These are phyloP conservation scores for Gonium pectorale DNA, from an alignment of 139 green algal genomes.

Conservation along the genomic window DNA sequence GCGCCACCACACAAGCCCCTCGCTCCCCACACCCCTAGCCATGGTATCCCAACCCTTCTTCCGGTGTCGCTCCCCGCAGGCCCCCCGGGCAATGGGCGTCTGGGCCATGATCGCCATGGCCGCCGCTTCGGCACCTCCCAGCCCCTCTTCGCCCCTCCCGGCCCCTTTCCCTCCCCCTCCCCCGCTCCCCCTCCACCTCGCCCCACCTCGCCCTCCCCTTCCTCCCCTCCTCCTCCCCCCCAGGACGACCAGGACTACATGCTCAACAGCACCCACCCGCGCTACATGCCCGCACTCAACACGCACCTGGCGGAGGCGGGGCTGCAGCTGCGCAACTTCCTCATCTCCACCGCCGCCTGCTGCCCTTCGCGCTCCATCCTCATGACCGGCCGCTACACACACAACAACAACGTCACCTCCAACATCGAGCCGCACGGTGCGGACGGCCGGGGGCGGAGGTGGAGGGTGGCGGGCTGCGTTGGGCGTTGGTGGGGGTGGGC, in stretches of 20 bases:
- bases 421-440: constrained; percentile 40
- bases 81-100: too few species aligned
- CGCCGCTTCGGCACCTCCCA: too few species aligned
- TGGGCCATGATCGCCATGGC: too few species aligned
- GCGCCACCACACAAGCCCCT: too few species aligned
- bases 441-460: neutral
- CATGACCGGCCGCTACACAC: constrained; percentile 32
- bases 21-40: too few species aligned
- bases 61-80: too few species aligned
- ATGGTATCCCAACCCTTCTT: too few species aligned
- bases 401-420: constrained; percentile 48
- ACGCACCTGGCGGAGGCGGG: neutral
- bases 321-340: constrained; percentile 43
- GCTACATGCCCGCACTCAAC: constrained; percentile 27
- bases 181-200: neutral
- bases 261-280: constrained; percentile 36
- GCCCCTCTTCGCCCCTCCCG: too few species aligned
- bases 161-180: neutral
- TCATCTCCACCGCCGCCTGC: constrained; percentile 38
- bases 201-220: neutral
- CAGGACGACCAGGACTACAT: constrained; percentile 45
- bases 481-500: neutral
- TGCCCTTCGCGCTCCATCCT: constrained; percentile 30
- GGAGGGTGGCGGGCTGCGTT: neutral
- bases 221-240: neutral